Conservation (phyloP, 768 basidiomycete species). For the Collybia mongolica region DNA sequence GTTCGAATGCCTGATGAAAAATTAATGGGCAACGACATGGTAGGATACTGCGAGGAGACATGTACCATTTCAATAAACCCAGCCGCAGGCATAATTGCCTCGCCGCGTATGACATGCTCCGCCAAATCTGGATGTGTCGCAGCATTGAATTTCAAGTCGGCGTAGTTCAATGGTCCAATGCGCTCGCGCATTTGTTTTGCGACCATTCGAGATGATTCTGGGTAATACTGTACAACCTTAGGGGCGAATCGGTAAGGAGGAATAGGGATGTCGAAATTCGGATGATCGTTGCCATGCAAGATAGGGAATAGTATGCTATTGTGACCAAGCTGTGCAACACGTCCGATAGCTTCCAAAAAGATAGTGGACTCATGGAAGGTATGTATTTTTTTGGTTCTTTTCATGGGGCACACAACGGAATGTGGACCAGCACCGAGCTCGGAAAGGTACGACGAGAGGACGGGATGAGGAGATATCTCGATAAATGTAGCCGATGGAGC, state of each 20-base stretch:
- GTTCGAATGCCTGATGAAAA: conserved; percentile 29
- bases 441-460: conserved; percentile 29
- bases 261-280: conserved; percentile 9
- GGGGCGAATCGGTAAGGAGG: conserved; percentile 30
- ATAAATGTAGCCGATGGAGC: conserved; percentile 26
- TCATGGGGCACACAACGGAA: conserved; percentile 23
- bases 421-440: conserved; percentile 15
- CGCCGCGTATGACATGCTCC: conserved; percentile 42
- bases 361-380: conserved; percentile 19
- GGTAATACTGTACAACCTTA: conserved; percentile 20
- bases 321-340: conserved; percentile 23
- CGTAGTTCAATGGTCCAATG: conserved; percentile 34
- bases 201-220: conserved; percentile 4
- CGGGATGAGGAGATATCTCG: conserved; percentile 40
- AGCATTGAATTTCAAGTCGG: conserved; percentile 31
- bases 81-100: conserved; percentile 45
- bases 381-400: conserved; percentile 19
- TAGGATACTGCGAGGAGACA: background rate
- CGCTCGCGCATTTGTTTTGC: conserved; percentile 20
- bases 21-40: background rate
- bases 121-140: conserved; percentile 38
- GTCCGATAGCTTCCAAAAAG: conserved; percentile 26
- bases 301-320: conserved; percentile 28
- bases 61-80: conserved; percentile 40
- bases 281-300: conserved; percentile 21